Evolutionary conservation across 495 filamentous ascomycete species (phyloP).

Genomic region (Penicillium riverlandense): DNA sequence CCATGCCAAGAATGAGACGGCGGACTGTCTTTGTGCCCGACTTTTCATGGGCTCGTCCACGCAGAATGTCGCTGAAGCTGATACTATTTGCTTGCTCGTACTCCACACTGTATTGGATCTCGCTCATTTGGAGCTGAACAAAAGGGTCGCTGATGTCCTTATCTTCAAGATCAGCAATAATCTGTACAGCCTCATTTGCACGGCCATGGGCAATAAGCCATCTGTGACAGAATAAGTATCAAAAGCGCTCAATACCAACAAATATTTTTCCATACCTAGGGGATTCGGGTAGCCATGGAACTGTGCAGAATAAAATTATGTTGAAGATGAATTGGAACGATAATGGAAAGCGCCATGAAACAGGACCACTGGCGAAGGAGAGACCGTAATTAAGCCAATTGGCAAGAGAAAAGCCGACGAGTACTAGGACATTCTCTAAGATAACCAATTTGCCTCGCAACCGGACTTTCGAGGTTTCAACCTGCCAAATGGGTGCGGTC

Average conservation of each 20-base stretch:
- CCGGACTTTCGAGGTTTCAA: conserved; percentile 43
- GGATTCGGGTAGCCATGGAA: conserved; percentile 44
- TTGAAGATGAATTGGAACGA: conserved; percentile 45
- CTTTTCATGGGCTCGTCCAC: conserved; percentile 19
- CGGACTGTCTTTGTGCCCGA: conserved; percentile 25
- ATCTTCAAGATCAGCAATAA: conserved; percentile 38
- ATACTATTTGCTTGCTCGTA: conserved; percentile 10
- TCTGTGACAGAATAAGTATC: conserved; percentile 11
- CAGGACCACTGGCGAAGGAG: conserved; percentile 2
- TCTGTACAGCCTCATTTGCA: conserved; percentile 4
- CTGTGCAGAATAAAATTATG: conserved; percentile 33
- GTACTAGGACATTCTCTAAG: conserved; percentile 48
- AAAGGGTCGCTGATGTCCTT: conserved; percentile 1
- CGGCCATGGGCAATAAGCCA: conserved; percentile 15
- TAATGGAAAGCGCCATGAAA: conserved; percentile 31
- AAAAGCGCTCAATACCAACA: not conserved
- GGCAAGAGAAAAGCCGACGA: conserved; percentile 28
- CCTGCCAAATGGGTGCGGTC: conserved; percentile 30
- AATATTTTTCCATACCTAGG: conserved; percentile 10
- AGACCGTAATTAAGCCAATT: conserved; percentile 12
- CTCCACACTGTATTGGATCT: conserved; percentile 9
- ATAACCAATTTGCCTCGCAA: conserved; percentile 51
- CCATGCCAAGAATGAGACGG: conserved; percentile 36
- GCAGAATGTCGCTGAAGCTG: conserved; percentile 6
- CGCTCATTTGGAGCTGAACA: conserved; percentile 2